phyloP scores from a whole-genome alignment of 345 rosid genomes.

The Camelina sativa region DNA sequence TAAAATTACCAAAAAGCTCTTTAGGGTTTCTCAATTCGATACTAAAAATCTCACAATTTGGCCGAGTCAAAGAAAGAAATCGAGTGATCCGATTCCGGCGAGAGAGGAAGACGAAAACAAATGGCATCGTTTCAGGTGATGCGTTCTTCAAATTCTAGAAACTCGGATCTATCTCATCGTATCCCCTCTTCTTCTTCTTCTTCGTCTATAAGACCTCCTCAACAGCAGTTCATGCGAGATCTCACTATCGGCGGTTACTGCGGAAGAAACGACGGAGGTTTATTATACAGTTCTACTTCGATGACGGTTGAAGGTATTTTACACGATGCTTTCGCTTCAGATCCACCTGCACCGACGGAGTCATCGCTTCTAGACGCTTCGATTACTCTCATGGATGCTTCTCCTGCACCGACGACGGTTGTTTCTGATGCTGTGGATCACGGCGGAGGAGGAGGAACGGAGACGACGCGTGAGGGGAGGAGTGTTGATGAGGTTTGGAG shows the following conservation, averaged over 20 bases:
- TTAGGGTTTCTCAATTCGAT: neutral
- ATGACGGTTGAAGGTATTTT: constrained; percentile 31
- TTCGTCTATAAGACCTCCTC: constrained; percentile 41
- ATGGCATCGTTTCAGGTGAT: constrained; percentile 78
- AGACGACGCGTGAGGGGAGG: constrained; percentile 35
- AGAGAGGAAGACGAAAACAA: constrained; percentile 10
- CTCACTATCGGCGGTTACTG: constrained; percentile 30
- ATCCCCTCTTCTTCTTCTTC: constrained; percentile 46
- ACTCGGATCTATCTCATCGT: constrained; percentile 68
- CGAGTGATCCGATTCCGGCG: constrained; percentile 43
- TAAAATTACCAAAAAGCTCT: neutral
- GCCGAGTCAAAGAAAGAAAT: constrained; percentile 33
- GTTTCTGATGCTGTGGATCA: constrained; percentile 25
- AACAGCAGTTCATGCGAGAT: constrained; percentile 32
- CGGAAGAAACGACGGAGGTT: constrained; percentile 10
- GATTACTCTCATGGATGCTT: constrained; percentile 33
- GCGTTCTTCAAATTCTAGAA: constrained; percentile 63
- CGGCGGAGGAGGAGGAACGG: neutral
- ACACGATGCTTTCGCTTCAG: constrained; percentile 39
- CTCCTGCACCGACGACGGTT: constrained; percentile 10
- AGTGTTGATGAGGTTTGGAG: constrained; percentile 85
- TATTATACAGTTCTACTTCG: constrained; percentile 5
- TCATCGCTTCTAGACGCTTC: constrained; percentile 33
- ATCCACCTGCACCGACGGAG: constrained; percentile 40
- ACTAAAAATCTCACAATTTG: neutral